Evolutionary conservation across 228 moss, liverwort and hornwort genomes (phyloP).

Genomic region (Sphagnum fallax): DNA sequence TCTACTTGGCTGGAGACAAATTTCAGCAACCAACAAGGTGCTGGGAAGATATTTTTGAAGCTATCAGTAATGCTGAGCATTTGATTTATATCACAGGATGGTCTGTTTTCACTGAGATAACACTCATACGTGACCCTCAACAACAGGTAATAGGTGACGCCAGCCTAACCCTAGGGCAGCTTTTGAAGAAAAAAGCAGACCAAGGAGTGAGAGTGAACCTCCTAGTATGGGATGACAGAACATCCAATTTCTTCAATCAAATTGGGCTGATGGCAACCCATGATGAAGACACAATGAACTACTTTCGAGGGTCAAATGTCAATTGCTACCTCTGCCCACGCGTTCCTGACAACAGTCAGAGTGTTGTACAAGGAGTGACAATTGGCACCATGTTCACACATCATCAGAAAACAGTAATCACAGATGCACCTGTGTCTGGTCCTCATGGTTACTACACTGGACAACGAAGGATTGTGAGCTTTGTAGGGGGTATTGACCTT

Average conservation of each 20-base stretch:
- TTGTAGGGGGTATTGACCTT: constrained; percentile 42
- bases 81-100: constrained; percentile 55
- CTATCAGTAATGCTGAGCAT: constrained; percentile 23
- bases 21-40: constrained; percentile 24
- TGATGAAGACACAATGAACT: constrained; percentile 32
- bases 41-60: constrained; percentile 42
- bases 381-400: constrained; percentile 47
- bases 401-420: constrained; percentile 36
- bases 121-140: constrained; percentile 25
- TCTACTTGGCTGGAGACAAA: constrained; percentile 26
- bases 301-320: constrained; percentile 28
- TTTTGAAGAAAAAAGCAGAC: constrained; percentile 38
- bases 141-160: constrained; percentile 34
- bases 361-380: constrained; percentile 20
- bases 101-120: constrained; percentile 54
- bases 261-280: constrained; percentile 52
- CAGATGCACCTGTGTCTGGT: constrained; percentile 28
- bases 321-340: constrained; percentile 45
- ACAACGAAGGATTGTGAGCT: constrained; percentile 20
- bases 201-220: constrained; percentile 43
- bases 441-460: constrained; percentile 1
- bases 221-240: constrained; percentile 54
- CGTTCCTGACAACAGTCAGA: constrained; percentile 29
- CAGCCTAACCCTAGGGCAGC: constrained; percentile 35
- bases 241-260: constrained; percentile 25